Evolutionary conservation across 345 rosid genomes (phyloP), one percentile per base, ranked within the genome.

Genomic region (Erodium maritimum): DNA sequence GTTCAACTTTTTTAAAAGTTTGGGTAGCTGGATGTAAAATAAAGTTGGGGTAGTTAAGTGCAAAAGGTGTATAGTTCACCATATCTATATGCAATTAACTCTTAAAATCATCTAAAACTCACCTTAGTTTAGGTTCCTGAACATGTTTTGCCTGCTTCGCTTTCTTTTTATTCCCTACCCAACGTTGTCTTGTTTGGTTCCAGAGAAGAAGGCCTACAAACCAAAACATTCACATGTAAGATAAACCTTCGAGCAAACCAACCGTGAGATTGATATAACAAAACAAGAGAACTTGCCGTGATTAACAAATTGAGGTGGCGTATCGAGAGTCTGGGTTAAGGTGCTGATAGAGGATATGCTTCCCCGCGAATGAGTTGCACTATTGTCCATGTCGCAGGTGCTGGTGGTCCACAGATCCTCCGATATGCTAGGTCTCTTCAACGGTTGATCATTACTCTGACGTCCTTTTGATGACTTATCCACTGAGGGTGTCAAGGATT

Each of bases 171-270:
- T 73, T 82, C 51, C 82, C 84, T 24, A 80, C 48, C 94, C 96
- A 88, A 23, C 74, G 79, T 61, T 83, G 83, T 71, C 96, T 73
- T 1, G 76, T 86, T 73, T 88, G 88, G 66, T 77, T 82, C 96
- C 96, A 88, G 50, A 80, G 86, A 66, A 78, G 69, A 72, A 80
- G 80, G 67, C 94, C 96, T 82, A 67, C n/a, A 71, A 77, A 58
- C 62, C 62, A 64, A 51, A 37, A 34, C 48, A 23, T 20, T 34
- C 16, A 54, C 58, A 16, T 23, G 0, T 57, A 50, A 29, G 13
- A 45, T 59, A 58, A 4, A 34, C 19, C 8, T 42, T 42, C 56
- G 19, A 20, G 16, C 13, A 2, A 12, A 11, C n/a, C 13, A 20
- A 52, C 21, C n/a, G n/a, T n/a, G n/a, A n/a, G n/a, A n/a, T n/a